These are phyloP conservation scores for Termitomyces sp. DNA, from an alignment of 768 basidiomycete genomes.

Conservation along the genomic window DNA sequence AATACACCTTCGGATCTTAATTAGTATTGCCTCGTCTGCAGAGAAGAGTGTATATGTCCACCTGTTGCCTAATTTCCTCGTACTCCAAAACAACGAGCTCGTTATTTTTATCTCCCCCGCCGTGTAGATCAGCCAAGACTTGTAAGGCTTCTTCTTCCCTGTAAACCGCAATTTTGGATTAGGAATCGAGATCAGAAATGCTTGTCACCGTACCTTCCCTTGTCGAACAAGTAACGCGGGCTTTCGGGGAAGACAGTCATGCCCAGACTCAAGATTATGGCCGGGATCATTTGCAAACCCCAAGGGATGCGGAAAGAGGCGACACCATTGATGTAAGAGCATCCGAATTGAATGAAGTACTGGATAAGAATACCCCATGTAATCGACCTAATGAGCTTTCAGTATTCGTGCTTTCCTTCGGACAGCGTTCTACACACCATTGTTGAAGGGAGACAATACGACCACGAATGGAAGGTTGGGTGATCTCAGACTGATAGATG, in stretches of 20 bases:
- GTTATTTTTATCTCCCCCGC: slow-evolving; percentile 51
- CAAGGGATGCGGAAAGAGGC: slow-evolving; percentile 81
- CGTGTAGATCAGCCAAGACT: slow-evolving; percentile 75
- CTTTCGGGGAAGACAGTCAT: slow-evolving; percentile 70
- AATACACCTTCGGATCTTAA: slow-evolving; percentile 30
- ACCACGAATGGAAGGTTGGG: slow-evolving; percentile 69
- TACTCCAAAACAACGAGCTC: slow-evolving; percentile 68
- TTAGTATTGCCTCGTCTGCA: not conserved
- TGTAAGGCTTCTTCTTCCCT: slow-evolving; percentile 63
- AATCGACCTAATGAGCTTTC: slow-evolving; percentile 39
- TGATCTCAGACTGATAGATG: slow-evolving; percentile 73
- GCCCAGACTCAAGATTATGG: slow-evolving; percentile 60
- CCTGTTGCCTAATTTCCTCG: slow-evolving; percentile 60
- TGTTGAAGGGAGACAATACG: slow-evolving; percentile 76
- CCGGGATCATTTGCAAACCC: slow-evolving; percentile 79
- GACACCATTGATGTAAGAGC: slow-evolving; percentile 64
- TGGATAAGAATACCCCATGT: slow-evolving; percentile 78
- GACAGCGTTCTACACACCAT: slow-evolving; percentile 35
- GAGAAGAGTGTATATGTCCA: slow-evolving; percentile 14
- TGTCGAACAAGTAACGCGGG: slow-evolving; percentile 71
- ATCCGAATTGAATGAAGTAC: slow-evolving; percentile 74
- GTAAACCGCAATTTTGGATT: not conserved
- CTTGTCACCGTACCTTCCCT: slow-evolving; percentile 36
- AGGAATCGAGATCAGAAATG: not conserved
- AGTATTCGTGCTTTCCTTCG: not conserved